Conservation (phyloP, 1,139 yeast genomes). For the Taphrina deformans region DNA sequence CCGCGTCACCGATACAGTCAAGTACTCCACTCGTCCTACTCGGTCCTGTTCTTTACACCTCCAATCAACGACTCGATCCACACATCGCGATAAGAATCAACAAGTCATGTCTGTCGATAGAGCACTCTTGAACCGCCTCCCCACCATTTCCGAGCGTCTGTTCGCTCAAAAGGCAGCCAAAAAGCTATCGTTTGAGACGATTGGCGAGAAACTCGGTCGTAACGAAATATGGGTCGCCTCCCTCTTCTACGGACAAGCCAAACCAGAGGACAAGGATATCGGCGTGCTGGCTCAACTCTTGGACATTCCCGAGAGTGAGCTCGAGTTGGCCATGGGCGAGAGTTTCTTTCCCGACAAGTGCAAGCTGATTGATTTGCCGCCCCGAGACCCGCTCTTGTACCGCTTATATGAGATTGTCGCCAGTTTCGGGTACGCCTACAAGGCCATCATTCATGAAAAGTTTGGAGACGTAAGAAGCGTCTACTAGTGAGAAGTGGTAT, state of each 20-base stretch:
- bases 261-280: slow-evolving; percentile 38
- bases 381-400: slow-evolving; percentile 39
- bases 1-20: not conserved
- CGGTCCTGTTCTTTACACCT: no score
- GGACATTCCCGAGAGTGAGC: slow-evolving; percentile 35
- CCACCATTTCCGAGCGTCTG: slow-evolving; percentile 38
- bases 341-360: slow-evolving; percentile 20
- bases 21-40: not conserved
- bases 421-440: slow-evolving; percentile 40
- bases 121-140: slow-evolving; percentile 34
- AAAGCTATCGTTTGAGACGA: slow-evolving; percentile 37
- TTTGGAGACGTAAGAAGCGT: slow-evolving; percentile 37
- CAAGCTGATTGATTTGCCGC: slow-evolving; percentile 26
- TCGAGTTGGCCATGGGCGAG: slow-evolving; percentile 36
- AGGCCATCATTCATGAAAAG: slow-evolving; percentile 39
- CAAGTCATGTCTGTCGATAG: slow-evolving; percentile 19
- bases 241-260: slow-evolving; percentile 39
- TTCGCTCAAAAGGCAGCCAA: slow-evolving; percentile 39
- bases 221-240: slow-evolving; percentile 40
- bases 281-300: slow-evolving; percentile 32
- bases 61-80: no score
- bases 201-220: slow-evolving; percentile 39
- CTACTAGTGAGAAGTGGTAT: not conserved
- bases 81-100: no score
- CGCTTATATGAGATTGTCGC: slow-evolving; percentile 39